A percentile compares a stretch with the other conserved stretches of the same genome.
phyloP scores from a whole-genome alignment of 805 yeast species.

The Nematodospora valgi region DNA sequence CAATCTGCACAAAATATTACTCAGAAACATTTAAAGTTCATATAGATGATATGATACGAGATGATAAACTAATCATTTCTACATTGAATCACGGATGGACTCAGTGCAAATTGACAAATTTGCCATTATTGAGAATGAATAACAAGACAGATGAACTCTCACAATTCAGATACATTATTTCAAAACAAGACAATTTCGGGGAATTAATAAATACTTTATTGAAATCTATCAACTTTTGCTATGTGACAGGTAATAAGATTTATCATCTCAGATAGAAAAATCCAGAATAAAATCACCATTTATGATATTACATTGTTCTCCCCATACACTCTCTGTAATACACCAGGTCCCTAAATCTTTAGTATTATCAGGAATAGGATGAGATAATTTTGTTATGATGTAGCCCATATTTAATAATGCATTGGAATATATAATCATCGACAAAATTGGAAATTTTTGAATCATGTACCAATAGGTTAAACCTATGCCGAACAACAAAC shows the following conservation, averaged over 20 bases:
- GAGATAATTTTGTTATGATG: slow-evolving; percentile 50
- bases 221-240: slow-evolving; percentile 28
- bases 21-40: slow-evolving; percentile 27
- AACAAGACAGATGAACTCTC: slow-evolving; percentile 32
- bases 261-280: slow-evolving; percentile 16
- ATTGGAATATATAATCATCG: slow-evolving; percentile 47
- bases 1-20: slow-evolving; percentile 28
- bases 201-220: slow-evolving; percentile 16
- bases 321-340: slow-evolving; percentile 31
- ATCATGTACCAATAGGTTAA: slow-evolving; percentile 43
- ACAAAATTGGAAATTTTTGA: slow-evolving; percentile 39
- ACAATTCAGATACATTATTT: slow-evolving; percentile 24
- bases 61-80: slow-evolving; percentile 20
- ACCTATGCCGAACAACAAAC: slow-evolving; percentile 55
- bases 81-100: slow-evolving; percentile 35
- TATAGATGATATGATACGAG: slow-evolving; percentile 12
- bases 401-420: slow-evolving; percentile 55
- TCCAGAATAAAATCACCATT: slow-evolving; percentile 1
- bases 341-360: slow-evolving; percentile 29
- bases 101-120: slow-evolving; percentile 30
- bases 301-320: slow-evolving; percentile 10
- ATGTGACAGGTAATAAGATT: slow-evolving; percentile 34
- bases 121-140: slow-evolving; percentile 33
- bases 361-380: slow-evolving; percentile 28
- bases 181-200: slow-evolving; percentile 6